phyloP scores from a whole-genome alignment of 176 grass and related monocot species.

The Lolium multiflorum region DNA sequence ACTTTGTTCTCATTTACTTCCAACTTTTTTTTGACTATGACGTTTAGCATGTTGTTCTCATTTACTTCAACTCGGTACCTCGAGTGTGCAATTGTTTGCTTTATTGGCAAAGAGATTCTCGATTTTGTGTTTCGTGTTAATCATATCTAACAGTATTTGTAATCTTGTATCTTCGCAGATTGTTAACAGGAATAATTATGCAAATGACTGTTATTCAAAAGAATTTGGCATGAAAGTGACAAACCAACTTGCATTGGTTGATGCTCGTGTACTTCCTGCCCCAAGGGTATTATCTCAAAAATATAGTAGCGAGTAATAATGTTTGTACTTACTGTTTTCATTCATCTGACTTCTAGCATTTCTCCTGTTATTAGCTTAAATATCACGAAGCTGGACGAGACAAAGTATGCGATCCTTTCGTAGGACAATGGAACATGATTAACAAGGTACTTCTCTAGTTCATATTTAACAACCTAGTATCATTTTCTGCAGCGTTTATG shows the following conservation, averaged over 20 bases:
- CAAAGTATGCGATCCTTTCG: conserved; percentile 55
- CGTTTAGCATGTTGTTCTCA: neutral
- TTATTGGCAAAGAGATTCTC: neutral
- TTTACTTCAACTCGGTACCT: neutral
- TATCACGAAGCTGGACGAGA: conserved; percentile 81
- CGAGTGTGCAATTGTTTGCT: neutral
- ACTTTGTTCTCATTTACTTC: neutral
- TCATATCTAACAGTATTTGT: neutral
- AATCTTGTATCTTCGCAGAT: conserved; percentile 49
- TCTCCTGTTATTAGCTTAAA: conserved; percentile 67
- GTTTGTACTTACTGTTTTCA: neutral
- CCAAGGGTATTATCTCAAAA: conserved; percentile 49
- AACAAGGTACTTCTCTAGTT: conserved; percentile 61
- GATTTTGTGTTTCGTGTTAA: neutral
- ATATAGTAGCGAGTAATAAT: neutral
- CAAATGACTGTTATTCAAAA: conserved; percentile 55
- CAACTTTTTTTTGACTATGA: conserved; percentile 32
- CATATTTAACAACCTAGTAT: neutral
- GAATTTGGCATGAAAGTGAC: conserved; percentile 76
- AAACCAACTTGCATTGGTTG: conserved; percentile 61
- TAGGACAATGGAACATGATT: conserved; percentile 95
- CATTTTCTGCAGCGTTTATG: neutral
- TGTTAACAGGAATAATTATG: conserved; percentile 52
- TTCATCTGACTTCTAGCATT: neutral
- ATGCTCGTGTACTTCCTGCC: conserved; percentile 72